Conservation (phyloP, 331 rosid genomes). For the Pyrus hybrid region DNA sequence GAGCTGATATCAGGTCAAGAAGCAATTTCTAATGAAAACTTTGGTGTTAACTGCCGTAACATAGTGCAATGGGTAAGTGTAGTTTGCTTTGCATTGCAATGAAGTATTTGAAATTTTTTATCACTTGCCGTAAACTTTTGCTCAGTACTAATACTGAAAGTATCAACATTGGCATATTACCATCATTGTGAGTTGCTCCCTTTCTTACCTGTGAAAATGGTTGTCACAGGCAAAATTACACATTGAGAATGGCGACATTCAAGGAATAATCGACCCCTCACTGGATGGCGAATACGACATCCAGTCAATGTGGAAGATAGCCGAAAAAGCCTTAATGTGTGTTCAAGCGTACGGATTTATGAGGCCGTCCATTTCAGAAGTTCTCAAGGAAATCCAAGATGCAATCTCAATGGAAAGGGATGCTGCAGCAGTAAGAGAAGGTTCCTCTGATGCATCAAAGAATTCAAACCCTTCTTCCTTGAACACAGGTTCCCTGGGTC, state of each 20-base stretch:
- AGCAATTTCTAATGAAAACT: conserved; percentile 77
- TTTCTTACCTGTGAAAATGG: neutral
- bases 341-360: conserved; percentile 77
- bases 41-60: conserved; percentile 84
- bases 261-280: conserved; percentile 79
- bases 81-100: neutral
- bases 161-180: too few species aligned
- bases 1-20: conserved; percentile 93
- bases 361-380: conserved; percentile 93
- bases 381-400: conserved; percentile 93
- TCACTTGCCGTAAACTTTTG: neutral
- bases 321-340: conserved; percentile 95
- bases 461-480: conserved; percentile 36
- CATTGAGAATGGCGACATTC: conserved; percentile 92
- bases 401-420: conserved; percentile 73
- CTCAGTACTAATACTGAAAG: neutral
- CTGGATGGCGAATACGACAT: conserved; percentile 59
- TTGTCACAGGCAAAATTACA: conserved; percentile 64
- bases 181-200: neutral
- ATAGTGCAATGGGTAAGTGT: conserved; percentile 84
- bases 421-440: conserved; percentile 29
- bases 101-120: neutral
- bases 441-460: conserved; percentile 35
- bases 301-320: conserved; percentile 98
- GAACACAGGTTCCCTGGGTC: conserved; percentile 30